These are phyloP conservation scores for Yamadazyma membranifaciens DNA, from an alignment of 1,139 yeast genomes.

Conservation along the genomic window DNA sequence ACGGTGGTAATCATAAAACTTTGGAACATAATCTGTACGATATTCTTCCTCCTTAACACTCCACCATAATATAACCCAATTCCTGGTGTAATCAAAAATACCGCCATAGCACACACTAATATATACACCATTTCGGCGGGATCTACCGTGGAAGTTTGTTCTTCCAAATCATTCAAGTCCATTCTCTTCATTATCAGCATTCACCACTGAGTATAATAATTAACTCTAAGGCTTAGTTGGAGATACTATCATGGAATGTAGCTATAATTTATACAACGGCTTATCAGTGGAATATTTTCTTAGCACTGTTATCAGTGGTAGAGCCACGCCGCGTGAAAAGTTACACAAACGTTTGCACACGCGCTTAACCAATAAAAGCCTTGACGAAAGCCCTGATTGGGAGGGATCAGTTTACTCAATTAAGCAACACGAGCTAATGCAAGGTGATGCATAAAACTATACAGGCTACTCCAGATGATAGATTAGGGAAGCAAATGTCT, in stretches of 20 bases:
- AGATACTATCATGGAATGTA: too few species aligned
- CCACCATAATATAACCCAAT: slow-evolving; percentile 90
- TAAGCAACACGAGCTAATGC: background rate
- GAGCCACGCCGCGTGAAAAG: background rate
- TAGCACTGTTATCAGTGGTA: slow-evolving; percentile 2
- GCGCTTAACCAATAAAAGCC: slow-evolving; percentile 1
- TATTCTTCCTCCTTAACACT: slow-evolving; percentile 85
- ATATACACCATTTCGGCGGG: slow-evolving; percentile 86
- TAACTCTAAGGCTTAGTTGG: too few species aligned
- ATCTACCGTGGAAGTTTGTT: slow-evolving; percentile 39
- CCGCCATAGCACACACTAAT: slow-evolving; percentile 68
- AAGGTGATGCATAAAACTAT: too few species aligned
- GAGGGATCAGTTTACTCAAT: slow-evolving; percentile 2
- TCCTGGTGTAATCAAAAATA: slow-evolving; percentile 91
- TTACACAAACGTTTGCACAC: too few species aligned
- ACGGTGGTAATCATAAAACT: slow-evolving; percentile 81
- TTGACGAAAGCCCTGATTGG: background rate
- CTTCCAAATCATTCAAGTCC: slow-evolving; percentile 8
- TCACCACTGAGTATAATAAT: too few species aligned
- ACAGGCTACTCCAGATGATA: too few species aligned
- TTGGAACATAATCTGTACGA: slow-evolving; percentile 86
- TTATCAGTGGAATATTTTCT: background rate
- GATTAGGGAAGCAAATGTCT: too few species aligned
- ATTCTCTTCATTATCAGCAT: too few species aligned
- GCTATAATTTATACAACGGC: background rate